phyloP scores from a whole-genome alignment of 129 eudicot genomes.

The Daucus carota region DH1_v3.0 NC_030381.2:50850001-50850500 shows the following conservation, averaged over 20 bases:
- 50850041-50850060: not conserved
- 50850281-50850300: not conserved
- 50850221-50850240: not conserved
- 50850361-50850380: not conserved
- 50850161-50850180: not conserved
- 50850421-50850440: not conserved
- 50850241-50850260: no score
- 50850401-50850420: not conserved
- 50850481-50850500: not conserved
- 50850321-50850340: not conserved
- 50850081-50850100: not conserved
- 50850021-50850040: not conserved
- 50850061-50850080: not conserved
- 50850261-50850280: not conserved
- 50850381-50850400: not conserved
- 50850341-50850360: not conserved
- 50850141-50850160: not conserved
- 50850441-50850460: constrained; percentile 2
- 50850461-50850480: not conserved
- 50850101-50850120: not conserved
- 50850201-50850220: not conserved
- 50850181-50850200: not conserved
- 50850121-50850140: not conserved
- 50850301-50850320: not conserved
- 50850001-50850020: not conserved